Conservation (phyloP, 164 flowering plant genomes). For the Umbilicus rupestris region DNA sequence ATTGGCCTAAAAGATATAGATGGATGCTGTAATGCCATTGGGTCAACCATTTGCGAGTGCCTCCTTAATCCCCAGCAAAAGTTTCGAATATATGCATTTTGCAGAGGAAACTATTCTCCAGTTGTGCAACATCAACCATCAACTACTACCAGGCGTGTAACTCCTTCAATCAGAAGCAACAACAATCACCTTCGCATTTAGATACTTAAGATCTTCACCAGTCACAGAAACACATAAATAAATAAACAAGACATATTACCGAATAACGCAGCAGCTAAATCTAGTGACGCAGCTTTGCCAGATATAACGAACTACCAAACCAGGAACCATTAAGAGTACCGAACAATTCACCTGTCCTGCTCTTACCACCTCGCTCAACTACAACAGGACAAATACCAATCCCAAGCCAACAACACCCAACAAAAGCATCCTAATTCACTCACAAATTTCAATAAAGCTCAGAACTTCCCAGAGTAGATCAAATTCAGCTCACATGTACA, state of each 20-base stretch:
- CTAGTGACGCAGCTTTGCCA: not conserved
- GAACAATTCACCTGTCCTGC: not conserved
- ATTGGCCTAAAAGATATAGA: constrained; percentile 63
- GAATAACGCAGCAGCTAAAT: not conserved
- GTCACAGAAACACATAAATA: not conserved
- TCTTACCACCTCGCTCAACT: not conserved
- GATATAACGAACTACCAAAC: not conserved
- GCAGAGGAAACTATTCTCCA: constrained; percentile 27
- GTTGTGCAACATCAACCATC: constrained; percentile 26
- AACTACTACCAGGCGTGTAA: constrained; percentile 22
- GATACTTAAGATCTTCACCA: not conserved
- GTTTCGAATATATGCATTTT: not conserved
- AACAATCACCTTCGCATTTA: not conserved
- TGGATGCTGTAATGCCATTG: constrained; percentile 33
- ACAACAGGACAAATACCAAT: not conserved
- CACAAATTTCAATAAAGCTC: not conserved
- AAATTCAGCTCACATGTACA: too few species aligned
- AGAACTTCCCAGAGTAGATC: too few species aligned
- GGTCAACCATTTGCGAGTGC: constrained; percentile 41
- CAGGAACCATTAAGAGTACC: not conserved
- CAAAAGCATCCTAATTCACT: too few species aligned
- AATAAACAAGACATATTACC: not conserved
- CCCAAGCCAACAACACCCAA: too few species aligned
- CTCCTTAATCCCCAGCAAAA: constrained; percentile 32
- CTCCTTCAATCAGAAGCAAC: constrained; percentile 2